Evolutionary conservation across 2,329 filamentous ascomycete genomes (phyloP), one percentile per base, ranked within the genome.

Genomic region (Neonectria punicea): DNA sequence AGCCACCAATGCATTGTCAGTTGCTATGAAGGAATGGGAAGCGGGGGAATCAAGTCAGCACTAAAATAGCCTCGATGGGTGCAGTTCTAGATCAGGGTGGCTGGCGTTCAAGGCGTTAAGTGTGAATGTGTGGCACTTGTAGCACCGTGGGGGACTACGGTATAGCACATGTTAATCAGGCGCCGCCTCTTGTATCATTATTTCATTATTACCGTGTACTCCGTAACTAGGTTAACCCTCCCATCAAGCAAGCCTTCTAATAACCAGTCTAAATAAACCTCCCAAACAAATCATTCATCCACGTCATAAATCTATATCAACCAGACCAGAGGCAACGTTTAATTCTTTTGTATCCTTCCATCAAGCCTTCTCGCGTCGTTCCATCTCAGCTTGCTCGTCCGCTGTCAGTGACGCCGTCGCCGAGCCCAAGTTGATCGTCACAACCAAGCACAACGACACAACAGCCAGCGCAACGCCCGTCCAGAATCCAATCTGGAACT

Each of bases 401-500:
- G 83, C 82, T 2, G 88, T 89, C 74, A 89, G 70, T 61, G 85
- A 84, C 67, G 87, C 85, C 74, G 84, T 82, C 1, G 88, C 87
- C 51, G 84, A 83, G 0, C 83, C 81, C 32, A 90, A 83, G 61
- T 83, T 79, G 4, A 90, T 85, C 43, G 87, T 89, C 0, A 87
- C 78, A 61, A 90, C 84, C 14, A 92, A 76, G 0, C 80, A 14
- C 58, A 92, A 67, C 0, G 86, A 83, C 1, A 85, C 69, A 4
- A 75, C 81, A 0, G 88, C 85, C 54, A 86, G 81, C 1, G 82
- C 89, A 22, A 89, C 82, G 57, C 88, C 86, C 25, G 90, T 87
- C 89, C 90, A 91, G 69, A 92, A 92, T 0, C 86, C 89, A 25
- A 86, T 85, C 74, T 88, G 86, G 74, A 91, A 92, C 63, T 89